Base-by-base conservation (phyloP, 192 early-diverging fungal genomes). In the Glomus cerebriforme region DNA sequence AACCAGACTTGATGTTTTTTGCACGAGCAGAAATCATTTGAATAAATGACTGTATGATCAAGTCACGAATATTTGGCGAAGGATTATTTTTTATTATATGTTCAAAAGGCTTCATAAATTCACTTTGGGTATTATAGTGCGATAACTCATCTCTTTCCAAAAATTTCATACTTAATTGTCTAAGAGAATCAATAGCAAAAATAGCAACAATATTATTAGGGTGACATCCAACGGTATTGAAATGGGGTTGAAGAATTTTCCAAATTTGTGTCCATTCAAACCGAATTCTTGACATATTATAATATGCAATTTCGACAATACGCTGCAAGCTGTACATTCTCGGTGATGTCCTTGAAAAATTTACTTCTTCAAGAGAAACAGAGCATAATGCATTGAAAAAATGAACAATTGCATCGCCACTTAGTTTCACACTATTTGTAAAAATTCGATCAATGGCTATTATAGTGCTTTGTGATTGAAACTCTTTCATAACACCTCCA, bases 191-290 rank as follows among this genome's bases (percentile, higher is more conserved):
- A 71, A 98, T 87, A 7, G 95, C 95, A 89, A 97, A 96, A 10
- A 92, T 90, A 19, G 93, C 92, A 5, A 97, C 94, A 0, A 86
- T 87, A 31, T 87, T 82, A 79, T 94, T 93, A 9, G 92, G 86
- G 73, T 96, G 91, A 58, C 92, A 92, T 19, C 93, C 96, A 22
- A 96, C 94, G 7, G 82, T 90, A 82, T 95, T 93, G 82, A 98
- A 97, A 82, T 96, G 91, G 31, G 90, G 87, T 10, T 92, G 92
- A 45, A 93, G 85, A 37, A 92, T 92, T 12, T 89, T 89, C 96
- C 96, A 98, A 71, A 97, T 93, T 82, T 96, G 92, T 27, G 92
- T 91, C 96, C 96, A 98, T 79, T 96, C 95, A 80, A 95, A 94
- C 69, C 96, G 90, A 84, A 98, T 98, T 74, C 96, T 92, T 49